Percentiles rank a stretch among this genome's conserved stretches.
phyloP scores from a whole-genome alignment of 352 stramenopile genomes.

The Pythium periplocum region DNA sequence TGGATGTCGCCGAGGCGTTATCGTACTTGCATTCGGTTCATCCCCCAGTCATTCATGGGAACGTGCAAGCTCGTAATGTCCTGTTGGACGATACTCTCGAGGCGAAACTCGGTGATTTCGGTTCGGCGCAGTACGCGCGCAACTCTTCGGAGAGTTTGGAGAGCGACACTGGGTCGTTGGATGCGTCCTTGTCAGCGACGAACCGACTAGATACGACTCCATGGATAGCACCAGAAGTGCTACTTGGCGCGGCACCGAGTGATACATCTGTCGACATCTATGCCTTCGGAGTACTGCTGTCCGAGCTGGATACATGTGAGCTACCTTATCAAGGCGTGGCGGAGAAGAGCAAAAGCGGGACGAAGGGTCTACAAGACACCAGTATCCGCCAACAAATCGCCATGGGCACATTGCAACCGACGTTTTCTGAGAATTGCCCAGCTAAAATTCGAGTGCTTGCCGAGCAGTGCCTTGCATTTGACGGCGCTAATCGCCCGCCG shows the following conservation, averaged over 20 bases:
- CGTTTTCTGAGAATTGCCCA: constrained; percentile 25
- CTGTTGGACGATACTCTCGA: constrained; percentile 24
- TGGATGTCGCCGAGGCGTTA: constrained; percentile 41
- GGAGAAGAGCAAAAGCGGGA: no score
- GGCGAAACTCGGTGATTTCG: constrained; percentile 33
- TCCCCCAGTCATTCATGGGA: constrained; percentile 26
- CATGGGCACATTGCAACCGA: constrained; percentile 20
- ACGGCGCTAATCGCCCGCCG: constrained; percentile 24
- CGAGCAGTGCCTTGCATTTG: constrained; percentile 24
- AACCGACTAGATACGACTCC: neutral
- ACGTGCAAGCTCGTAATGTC: constrained; percentile 30
- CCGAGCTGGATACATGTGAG: constrained; percentile 26
- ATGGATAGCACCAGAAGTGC: constrained; percentile 20
- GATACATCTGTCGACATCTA: constrained; percentile 24
- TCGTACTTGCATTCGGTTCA: constrained; percentile 23
- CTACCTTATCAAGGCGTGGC: constrained; percentile 10
- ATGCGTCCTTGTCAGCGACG: neutral
- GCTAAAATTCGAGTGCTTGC: constrained; percentile 21
- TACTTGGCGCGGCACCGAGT: constrained; percentile 8
- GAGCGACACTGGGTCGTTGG: neutral
- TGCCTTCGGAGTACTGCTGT: constrained; percentile 21
- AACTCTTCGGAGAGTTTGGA: neutral
- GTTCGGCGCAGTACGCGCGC: constrained; percentile 23
- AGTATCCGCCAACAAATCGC: constrained; percentile 26
- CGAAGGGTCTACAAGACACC: constrained; percentile 4